Conservation (phyloP, 306 rosid genomes). For the Fragaria nilgerrensis region DNA sequence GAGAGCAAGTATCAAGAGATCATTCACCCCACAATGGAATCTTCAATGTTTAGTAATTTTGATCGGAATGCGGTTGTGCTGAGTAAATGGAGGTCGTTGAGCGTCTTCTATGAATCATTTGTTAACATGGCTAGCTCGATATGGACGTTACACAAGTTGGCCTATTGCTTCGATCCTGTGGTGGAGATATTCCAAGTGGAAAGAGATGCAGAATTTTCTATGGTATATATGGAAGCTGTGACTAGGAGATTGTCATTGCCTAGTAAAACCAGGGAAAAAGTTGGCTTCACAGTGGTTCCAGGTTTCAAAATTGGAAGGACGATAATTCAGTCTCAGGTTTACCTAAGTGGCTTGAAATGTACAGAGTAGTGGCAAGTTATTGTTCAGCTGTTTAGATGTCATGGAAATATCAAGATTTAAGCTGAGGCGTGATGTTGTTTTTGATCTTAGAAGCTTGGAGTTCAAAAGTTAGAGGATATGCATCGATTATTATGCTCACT, state of each 20-base stretch:
- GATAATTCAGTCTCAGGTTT: slow-evolving; percentile 86
- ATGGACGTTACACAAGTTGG: slow-evolving; percentile 87
- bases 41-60: slow-evolving; percentile 68
- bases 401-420: slow-evolving; percentile 15
- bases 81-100: slow-evolving; percentile 82
- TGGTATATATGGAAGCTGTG: slow-evolving; percentile 86
- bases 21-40: slow-evolving; percentile 82
- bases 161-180: slow-evolving; percentile 65
- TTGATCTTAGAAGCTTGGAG: slow-evolving; percentile 8
- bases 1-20: slow-evolving; percentile 82
- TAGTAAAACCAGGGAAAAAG: slow-evolving; percentile 61
- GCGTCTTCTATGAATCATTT: slow-evolving; percentile 82
- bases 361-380: slow-evolving; percentile 33
- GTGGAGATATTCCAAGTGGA: slow-evolving; percentile 89
- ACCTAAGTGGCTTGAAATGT: slow-evolving; percentile 45
- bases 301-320: slow-evolving; percentile 75
- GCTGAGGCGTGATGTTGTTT: slow-evolving; percentile 9
- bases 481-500: background rate
- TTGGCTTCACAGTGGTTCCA: slow-evolving; percentile 87
- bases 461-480: slow-evolving; percentile 7
- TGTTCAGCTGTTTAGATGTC: slow-evolving; percentile 16
- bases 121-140: slow-evolving; percentile 87
- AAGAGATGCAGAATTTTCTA: slow-evolving; percentile 75
- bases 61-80: slow-evolving; percentile 65
- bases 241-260: slow-evolving; percentile 56